Evolutionary conservation across 2,329 filamentous ascomycete species (phyloP), one percentile per base, ranked within the genome.

Genomic region (Penicillium brasilianum): DNA sequence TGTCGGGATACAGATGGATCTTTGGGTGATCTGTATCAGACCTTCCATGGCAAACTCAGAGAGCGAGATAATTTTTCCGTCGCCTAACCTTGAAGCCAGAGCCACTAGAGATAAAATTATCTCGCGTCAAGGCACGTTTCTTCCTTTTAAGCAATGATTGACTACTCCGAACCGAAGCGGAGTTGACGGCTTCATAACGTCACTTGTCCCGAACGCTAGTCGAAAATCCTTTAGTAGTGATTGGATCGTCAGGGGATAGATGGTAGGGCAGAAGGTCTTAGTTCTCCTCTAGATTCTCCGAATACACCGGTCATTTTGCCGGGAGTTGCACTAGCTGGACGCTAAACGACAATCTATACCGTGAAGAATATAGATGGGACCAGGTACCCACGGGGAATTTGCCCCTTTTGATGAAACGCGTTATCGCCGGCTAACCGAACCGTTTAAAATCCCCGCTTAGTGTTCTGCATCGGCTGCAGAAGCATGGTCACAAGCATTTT

Each of bases 141-240:
- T 41, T 54, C 52, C 37, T 46, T 39, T 58, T 39, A 22, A 59
- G 60, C 32, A 65, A 41, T 65, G 59, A 65, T 60, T 62, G 62
- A 62, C 59, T 58, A 18, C 28, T 25, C 52, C 37, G 48, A 62
- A 62, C 57, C 60, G 60, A 60, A 60, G 62, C 46, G 59, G 39
- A 56, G 25, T 20, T 46, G 34, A 18, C 44, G 46, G 44, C 59
- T 30, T 16, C 39, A 44, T 55, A 55, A 59, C 54, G 53, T 55
- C 59, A 61, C 48, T 54, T 18, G 7, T 28, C 3, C 16, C 37
- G 30, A 22, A 22, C 25, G 28, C 49, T 25, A 46, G 30, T 13
- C 7, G 20, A 49, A 10, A 41, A 37, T 55, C 16, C 36, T 16
- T 43, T 14, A 30, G 28, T 28, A 32, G 22, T 39, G 46, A 61